phyloP scores from a whole-genome alignment of 169 alveolate species.

The Eimeria praecox region DNA sequence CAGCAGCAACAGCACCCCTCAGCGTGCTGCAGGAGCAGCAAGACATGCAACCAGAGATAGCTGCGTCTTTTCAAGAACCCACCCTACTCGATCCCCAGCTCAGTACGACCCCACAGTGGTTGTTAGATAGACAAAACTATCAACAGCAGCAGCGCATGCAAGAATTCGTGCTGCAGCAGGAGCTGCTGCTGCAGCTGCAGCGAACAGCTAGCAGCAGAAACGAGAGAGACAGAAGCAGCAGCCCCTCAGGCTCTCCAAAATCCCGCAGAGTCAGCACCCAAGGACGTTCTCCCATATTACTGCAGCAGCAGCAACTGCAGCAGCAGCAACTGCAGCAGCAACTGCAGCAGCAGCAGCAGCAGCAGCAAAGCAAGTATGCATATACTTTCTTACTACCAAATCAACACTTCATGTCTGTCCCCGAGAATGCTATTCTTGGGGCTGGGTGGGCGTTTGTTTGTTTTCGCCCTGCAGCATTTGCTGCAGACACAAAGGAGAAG shows the following conservation, averaged over 20 bases:
- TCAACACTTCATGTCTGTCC: conserved; percentile 80
- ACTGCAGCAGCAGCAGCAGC: conserved; percentile 33
- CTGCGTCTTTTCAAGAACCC: not conserved
- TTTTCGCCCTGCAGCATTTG: conserved; percentile 81
- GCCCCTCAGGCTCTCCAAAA: not conserved
- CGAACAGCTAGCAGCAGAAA: not conserved
- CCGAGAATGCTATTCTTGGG: conserved; percentile 74
- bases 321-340: conserved; percentile 17
- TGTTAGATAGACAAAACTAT: conserved; percentile 35
- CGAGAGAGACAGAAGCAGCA: not conserved
- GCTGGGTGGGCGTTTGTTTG: conserved; percentile 78
- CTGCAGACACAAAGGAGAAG: not conserved
- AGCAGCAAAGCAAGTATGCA: conserved; percentile 7
- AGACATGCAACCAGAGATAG: not conserved
- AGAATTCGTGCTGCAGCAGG: conserved; percentile 45
- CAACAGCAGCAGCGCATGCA: conserved; percentile 42
- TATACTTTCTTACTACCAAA: conserved; percentile 72
- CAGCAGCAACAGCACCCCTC: conserved; percentile 68
- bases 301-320: conserved; percentile 14
- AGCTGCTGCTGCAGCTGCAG: conserved; percentile 59
- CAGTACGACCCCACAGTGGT: conserved; percentile 31
- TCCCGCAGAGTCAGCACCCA: not conserved
- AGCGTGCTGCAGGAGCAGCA: conserved; percentile 50
- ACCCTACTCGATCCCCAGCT: conserved; percentile 57
- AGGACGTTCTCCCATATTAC: not conserved